phyloP scores from a whole-genome alignment of 768 basidiomycete species.

The Rhodotorula babjevae region DNA sequence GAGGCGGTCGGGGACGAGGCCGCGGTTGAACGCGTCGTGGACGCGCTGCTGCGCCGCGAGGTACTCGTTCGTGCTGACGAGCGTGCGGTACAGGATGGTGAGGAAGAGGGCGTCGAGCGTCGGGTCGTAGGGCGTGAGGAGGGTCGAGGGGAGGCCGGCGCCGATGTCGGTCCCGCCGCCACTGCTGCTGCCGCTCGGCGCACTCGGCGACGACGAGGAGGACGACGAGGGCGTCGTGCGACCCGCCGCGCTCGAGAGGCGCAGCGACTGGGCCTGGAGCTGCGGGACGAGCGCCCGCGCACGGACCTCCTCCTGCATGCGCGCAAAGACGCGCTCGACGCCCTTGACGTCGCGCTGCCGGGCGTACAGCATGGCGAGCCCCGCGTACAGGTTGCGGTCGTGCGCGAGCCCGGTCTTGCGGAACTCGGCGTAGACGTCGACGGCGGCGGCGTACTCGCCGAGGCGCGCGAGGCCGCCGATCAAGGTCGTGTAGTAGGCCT shows the following conservation, averaged over 20 bases:
- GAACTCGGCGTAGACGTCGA: conserved; percentile 62
- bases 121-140: conserved; percentile 26
- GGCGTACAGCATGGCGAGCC: conserved; percentile 23
- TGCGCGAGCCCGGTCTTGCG: conserved; percentile 59
- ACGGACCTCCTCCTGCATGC: conserved; percentile 1
- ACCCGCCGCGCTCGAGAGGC: background rate
- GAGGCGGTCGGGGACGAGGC: conserved; percentile 13
- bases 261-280: conserved; percentile 5
- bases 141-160: background rate
- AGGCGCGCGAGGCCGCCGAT: conserved; percentile 66
- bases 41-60: conserved; percentile 19
- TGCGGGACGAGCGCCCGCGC: conserved; percentile 5
- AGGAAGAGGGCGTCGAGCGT: conserved; percentile 31
- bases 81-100: conserved; percentile 32
- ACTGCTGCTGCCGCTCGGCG: background rate
- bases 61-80: background rate
- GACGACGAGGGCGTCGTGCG: background rate
- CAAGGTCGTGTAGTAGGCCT: conserved; percentile 71
- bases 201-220: no score
- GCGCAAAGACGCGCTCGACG: conserved; percentile 16
- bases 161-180: background rate
- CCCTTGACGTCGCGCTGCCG: conserved; percentile 11
- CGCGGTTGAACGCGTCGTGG: background rate
- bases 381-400: conserved; percentile 49
- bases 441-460: conserved; percentile 56